A percentile compares a stretch with the other conserved stretches of the same genome.
Conservation (phyloP, 2,329 filamentous ascomycete species). For the Fusarium verrucosum region DNA sequence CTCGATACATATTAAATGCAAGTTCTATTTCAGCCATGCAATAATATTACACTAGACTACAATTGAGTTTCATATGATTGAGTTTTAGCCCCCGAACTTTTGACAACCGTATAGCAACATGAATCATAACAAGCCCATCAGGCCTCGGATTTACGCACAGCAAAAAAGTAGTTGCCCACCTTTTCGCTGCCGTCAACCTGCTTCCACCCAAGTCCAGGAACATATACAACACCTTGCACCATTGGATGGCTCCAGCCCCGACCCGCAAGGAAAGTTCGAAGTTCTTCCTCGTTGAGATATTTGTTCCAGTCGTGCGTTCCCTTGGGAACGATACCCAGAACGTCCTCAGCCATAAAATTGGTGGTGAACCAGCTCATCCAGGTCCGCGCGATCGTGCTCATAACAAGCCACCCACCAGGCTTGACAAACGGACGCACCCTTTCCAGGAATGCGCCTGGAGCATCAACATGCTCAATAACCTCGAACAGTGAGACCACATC, state of each 20-base stretch:
- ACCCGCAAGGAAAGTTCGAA: constrained; percentile 65
- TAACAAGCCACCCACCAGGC: constrained; percentile 91
- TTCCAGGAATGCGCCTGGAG: constrained; percentile 77
- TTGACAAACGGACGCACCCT: constrained; percentile 78
- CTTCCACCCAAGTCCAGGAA: constrained; percentile 91
- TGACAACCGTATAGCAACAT: constrained; percentile 2
- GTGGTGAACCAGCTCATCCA: constrained; percentile 92
- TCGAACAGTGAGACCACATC: constrained; percentile 92
- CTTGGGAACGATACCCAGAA: constrained; percentile 85
- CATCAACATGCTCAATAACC: constrained; percentile 90
- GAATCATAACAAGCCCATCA: constrained; percentile 20
- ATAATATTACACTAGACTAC: constrained; percentile 28
- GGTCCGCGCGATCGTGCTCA: constrained; percentile 91
- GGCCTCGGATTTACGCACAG: constrained; percentile 63
- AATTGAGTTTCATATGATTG: constrained; percentile 7
- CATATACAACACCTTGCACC: constrained; percentile 85
- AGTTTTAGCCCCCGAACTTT: background rate
- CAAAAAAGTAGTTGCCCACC: constrained; percentile 97
- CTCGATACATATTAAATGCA: background rate
- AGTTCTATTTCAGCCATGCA: background rate
- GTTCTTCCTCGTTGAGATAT: constrained; percentile 88
- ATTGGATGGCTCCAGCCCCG: constrained; percentile 67
- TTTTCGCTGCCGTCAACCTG: constrained; percentile 82
- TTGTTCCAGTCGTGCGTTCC: constrained; percentile 98
- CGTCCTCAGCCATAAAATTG: constrained; percentile 88